These are phyloP conservation scores for Cladosporium sp. DNA, from an alignment of 2,329 filamentous ascomycete species.

Conservation along the genomic window DNA sequence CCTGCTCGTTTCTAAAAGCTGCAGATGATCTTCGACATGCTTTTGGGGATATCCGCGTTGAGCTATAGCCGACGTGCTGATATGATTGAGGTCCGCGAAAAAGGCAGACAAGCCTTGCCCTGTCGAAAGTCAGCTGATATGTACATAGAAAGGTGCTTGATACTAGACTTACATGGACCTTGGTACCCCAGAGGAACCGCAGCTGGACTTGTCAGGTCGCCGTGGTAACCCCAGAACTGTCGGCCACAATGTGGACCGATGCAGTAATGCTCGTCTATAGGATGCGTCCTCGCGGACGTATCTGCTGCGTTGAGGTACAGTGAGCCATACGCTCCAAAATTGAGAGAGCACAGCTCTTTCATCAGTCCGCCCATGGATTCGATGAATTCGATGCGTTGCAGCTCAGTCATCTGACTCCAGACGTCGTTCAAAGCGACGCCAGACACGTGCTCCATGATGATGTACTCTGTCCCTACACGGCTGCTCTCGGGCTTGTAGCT, in stretches of 20 bases:
- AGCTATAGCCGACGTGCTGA: not conserved
- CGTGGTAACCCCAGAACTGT: not conserved
- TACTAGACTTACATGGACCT: not conserved
- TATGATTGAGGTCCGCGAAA: not conserved
- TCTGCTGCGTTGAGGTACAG: not conserved
- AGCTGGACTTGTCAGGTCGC: not conserved
- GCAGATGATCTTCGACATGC: not conserved
- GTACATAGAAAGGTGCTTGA: not conserved
- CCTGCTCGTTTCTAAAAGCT: not conserved
- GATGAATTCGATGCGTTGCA: slow-evolving; percentile 25
- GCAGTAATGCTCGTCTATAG: not conserved
- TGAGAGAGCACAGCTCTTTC: not conserved
- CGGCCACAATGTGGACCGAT: not conserved
- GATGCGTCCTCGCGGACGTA: not conserved
- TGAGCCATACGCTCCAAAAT: not conserved
- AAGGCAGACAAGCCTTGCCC: not conserved
- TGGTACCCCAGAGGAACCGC: not conserved
- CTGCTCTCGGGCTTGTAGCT: slow-evolving; percentile 5
- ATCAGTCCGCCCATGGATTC: not conserved
- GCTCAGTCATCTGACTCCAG: slow-evolving; percentile 18
- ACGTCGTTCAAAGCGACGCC: slow-evolving; percentile 28
- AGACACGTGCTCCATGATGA: slow-evolving; percentile 25
- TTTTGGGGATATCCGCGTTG: not conserved
- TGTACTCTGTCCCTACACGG: slow-evolving; percentile 24
- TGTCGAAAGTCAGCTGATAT: not conserved